phyloP scores from a whole-genome alignment of 1,284 basidiomycete species.

The Ustilago esculenta region DNA sequence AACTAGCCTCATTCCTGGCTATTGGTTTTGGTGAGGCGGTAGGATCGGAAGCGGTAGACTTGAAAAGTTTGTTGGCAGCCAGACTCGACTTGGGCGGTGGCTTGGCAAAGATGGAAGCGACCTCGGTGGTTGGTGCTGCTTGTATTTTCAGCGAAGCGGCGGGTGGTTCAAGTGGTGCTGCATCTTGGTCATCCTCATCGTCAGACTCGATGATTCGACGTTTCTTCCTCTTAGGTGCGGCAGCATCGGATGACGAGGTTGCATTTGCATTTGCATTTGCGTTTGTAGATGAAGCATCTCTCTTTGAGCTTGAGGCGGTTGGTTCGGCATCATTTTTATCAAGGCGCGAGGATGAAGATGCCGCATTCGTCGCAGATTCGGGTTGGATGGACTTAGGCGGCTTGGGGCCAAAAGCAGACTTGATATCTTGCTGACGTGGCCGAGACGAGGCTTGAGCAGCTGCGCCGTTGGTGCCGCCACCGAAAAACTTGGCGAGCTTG shows the following conservation, averaged over 20 bases:
- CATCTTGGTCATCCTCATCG: conserved; percentile 56
- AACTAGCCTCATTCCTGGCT: conserved; percentile 42
- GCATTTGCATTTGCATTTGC: neutral
- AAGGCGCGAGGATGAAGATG: neutral
- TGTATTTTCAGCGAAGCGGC: neutral
- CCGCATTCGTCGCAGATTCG: neutral
- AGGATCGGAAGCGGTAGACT: too few relatives aligned
- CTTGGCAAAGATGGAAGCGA: conserved; percentile 31
- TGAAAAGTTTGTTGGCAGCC: conserved; percentile 17
- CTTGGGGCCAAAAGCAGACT: conserved; percentile 59
- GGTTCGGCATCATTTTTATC: neutral
- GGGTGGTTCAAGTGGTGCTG: neutral
- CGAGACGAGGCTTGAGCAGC: conserved; percentile 19
- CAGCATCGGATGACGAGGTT: neutral
- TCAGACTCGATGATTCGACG: conserved; percentile 68
- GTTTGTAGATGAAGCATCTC: conserved; percentile 7
- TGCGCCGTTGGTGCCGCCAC: conserved; percentile 13
- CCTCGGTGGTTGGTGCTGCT: conserved; percentile 17
- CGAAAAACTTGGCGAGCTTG: conserved; percentile 43
- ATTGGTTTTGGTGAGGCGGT: conserved; percentile 17
- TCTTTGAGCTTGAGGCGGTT: conserved; percentile 1
- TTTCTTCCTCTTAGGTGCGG: conserved; percentile 32
- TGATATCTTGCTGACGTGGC: conserved; percentile 44
- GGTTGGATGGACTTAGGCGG: neutral
- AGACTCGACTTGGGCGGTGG: conserved; percentile 8